Percentiles rank a stretch among this genome's conserved stretches.
These are phyloP conservation scores for Phaeotremella fagi DNA, from an alignment of 768 basidiomycete genomes.

Conservation along the genomic window DNA sequence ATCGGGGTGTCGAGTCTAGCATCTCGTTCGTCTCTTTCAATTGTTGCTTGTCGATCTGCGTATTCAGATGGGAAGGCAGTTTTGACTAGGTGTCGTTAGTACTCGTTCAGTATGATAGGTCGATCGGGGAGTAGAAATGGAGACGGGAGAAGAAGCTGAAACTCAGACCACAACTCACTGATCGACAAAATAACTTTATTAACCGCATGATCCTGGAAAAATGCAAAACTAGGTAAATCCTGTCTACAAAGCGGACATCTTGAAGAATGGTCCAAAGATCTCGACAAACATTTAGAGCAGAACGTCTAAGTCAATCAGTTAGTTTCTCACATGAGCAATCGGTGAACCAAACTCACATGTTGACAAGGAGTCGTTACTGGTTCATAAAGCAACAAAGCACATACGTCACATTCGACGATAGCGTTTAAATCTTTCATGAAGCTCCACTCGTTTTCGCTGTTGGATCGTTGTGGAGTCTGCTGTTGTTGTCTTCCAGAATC, in stretches of 20 bases:
- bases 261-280: slow-evolving; percentile 77
- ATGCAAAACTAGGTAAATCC: slow-evolving; percentile 66
- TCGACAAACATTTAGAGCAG: slow-evolving; percentile 80
- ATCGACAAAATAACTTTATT: slow-evolving; percentile 70
- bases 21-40: slow-evolving; percentile 72
- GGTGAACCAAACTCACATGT: slow-evolving; percentile 56
- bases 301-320: slow-evolving; percentile 61
- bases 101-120: too few relatives aligned
- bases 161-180: slow-evolving; percentile 52
- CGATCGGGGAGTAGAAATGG: too few relatives aligned
- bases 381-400: slow-evolving; percentile 73
- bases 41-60: slow-evolving; percentile 59
- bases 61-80: slow-evolving; percentile 65
- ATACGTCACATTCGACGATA: slow-evolving; percentile 86
- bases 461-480: background rate
- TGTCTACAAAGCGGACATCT: slow-evolving; percentile 83
- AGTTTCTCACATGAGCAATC: background rate
- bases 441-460: slow-evolving; percentile 13
- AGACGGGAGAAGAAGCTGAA: slow-evolving; percentile 14
- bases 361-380: slow-evolving; percentile 93
- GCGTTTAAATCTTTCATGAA: slow-evolving; percentile 52
- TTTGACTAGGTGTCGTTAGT: slow-evolving; percentile 53
- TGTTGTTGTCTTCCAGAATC: too few relatives aligned
- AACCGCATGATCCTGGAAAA: slow-evolving; percentile 72
- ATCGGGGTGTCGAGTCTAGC: slow-evolving; percentile 80